phyloP scores from a whole-genome alignment of 2,329 filamentous ascomycete species.

The Ciborinia camelliae region DNA sequence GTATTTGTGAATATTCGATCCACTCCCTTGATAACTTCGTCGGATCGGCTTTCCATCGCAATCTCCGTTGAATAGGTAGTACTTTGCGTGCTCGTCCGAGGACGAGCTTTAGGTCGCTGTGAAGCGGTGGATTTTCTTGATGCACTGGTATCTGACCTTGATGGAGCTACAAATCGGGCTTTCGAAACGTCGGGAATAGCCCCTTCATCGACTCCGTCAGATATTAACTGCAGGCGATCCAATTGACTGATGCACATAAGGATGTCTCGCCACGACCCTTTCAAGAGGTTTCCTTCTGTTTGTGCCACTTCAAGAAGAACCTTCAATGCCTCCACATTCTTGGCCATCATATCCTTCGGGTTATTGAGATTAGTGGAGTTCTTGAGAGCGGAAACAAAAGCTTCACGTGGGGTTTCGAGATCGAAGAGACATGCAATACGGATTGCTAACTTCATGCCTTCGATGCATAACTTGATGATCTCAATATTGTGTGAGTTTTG shows the following conservation, averaged over 20 bases:
- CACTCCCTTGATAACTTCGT: slow-evolving; percentile 87
- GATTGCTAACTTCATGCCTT: slow-evolving; percentile 92
- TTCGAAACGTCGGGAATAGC: slow-evolving; percentile 89
- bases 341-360: slow-evolving; percentile 87
- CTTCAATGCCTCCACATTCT: slow-evolving; percentile 93
- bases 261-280: slow-evolving; percentile 92
- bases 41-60: slow-evolving; percentile 85
- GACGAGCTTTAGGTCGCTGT: slow-evolving; percentile 47
- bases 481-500: slow-evolving; percentile 92
- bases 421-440: slow-evolving; percentile 92
- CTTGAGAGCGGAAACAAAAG: slow-evolving; percentile 88
- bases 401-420: slow-evolving; percentile 85
- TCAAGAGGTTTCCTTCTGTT: slow-evolving; percentile 85
- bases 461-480: slow-evolving; percentile 86
- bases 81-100: slow-evolving; percentile 48
- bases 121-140: slow-evolving; percentile 65
- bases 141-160: slow-evolving; percentile 49
- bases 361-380: slow-evolving; percentile 97
- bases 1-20: slow-evolving; percentile 97
- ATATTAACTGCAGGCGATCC: slow-evolving; percentile 91
- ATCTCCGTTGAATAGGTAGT: slow-evolving; percentile 68
- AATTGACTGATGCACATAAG: slow-evolving; percentile 94
- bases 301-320: slow-evolving; percentile 88
- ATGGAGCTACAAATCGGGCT: slow-evolving; percentile 63
- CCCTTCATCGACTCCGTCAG: slow-evolving; percentile 89